Base-by-base conservation (phyloP, 2,329 filamentous ascomycete species). In the Aspergillus awamori region DNA sequence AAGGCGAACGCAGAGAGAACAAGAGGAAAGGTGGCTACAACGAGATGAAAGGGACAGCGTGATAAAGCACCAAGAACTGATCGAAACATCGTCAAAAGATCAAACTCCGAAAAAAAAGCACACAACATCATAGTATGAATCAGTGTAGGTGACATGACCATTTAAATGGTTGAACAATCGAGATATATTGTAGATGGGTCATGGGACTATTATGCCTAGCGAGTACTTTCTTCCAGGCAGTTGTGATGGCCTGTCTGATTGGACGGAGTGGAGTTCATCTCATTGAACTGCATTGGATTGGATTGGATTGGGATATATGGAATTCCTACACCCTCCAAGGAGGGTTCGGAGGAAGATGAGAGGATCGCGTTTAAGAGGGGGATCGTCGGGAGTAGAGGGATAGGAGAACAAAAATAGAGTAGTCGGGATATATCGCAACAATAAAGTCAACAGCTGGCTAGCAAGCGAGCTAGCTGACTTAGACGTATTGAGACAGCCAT, bases 401-500 rank as follows among this genome's bases (percentile, higher is more conserved):
- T 13, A 36, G 33, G 33, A 5, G 33, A 36, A 41, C 20, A 39
- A 20, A 17, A 38, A 20, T 22, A 13, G 55, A 33, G 26, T n/a
- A 26, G 48, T 53, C 53, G 28, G 36, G 43, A 52, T 56, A 56
- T 56, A 56, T 30, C 26, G 53, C 26, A 26, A 33, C 39, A 24
- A 36, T 36, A 51, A 51, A 8, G 30, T 39, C 10, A 30, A 33
- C 30, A 57, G 41, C 30, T 48, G 33, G 28, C 28, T 47, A 30
- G 11, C 15, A 22, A 52, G 55, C 45, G 26, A 26, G 28, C 39
- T 33, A 59, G n/a, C 51, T 53, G 53, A 52, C 77, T 83, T 89
- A 96, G 76, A 96, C 91, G 75, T 96, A 96, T 84, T 96, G 92
- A 59, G 91, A 92, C 80, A 96, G 80, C 93, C 92, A 96, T 82